Base-by-base conservation (phyloP, 371 early-diverging fungal genomes). In the Actinomortierella wolfii region DNA sequence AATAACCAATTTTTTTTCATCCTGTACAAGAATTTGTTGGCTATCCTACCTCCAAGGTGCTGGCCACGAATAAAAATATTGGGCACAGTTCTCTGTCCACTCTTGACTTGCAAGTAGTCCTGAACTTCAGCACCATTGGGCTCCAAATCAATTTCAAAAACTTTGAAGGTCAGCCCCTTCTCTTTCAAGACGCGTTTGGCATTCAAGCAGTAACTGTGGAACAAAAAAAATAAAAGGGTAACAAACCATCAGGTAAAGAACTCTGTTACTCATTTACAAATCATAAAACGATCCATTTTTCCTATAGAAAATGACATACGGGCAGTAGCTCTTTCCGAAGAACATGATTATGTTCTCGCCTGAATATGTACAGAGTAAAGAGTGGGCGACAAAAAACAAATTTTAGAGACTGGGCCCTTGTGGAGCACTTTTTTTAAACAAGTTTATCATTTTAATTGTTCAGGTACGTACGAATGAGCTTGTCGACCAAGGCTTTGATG, bases 21-120 rank as follows among this genome's bases (percentile, higher is more conserved):
- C 18, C 0, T 24, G 5, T 54, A 41, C 18, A 18, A 17, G 43
- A 29, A 20, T 25, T 47, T n/a, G n/a, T n/a, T n/a, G n/a, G 39
- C n/a, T 42, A 3, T 29, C 59, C 24, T 64, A 51, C 91, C 91
- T 55, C 92, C 92, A 59, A 92, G 58, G 48, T 90, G 90, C 49
- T 84, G 70, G 14, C 67, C 67, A 29, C 84, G 77, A 67, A 89
- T 86, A 71, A 91, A 92, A 60, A 92, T 84, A 68, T 91, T 92
- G 41, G 92, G 92, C 24, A 92, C 92, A 15, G 91, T 89, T 47
- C 87, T 74, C 79, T 90, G 90, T 9, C 85, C 84, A 17, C 87
- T 90, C 67, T 83, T 79, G 47, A 76, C 51, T 14, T 51, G 50
- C 50, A 92, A 78, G 56, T 84, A 81, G 7, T 49, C 64, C 68